Base-by-base conservation (phyloP, 2,329 filamentous ascomycete species). In the Chaetomiaceae sp. region DNA sequence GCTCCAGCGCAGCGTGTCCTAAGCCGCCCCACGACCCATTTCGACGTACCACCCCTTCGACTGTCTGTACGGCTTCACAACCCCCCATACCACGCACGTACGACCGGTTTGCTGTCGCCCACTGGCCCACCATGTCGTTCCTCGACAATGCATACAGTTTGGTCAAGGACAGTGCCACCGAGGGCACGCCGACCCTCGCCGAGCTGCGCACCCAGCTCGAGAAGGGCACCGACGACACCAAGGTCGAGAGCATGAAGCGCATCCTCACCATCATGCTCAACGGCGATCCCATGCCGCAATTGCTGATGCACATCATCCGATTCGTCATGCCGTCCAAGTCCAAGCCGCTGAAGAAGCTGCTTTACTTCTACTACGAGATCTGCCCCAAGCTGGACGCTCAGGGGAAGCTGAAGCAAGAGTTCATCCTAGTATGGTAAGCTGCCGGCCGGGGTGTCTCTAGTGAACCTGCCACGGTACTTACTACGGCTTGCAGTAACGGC, bases 281-380 rank as follows among this genome's bases (percentile, higher is more conserved):
- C 67, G 93, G 93, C 58, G 91, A 98, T 64, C 84, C 93, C 33
- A 93, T 98, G 84, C 86, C 90, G 20, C 84, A 89, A 58, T 77
- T 98, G 17, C 82, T 98, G 59, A 98, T 98, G 93, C 93, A 97
- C 73, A 98, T 98, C 63, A 98, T 98, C 68, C 88, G 93, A 66
- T 98, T 98, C 66, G 90, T 98, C 60, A 98, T 98, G 93, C 93
- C 93, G 12, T 95, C 89, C 54, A 96, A 94, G 74, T 88, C 86
- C 69, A 98, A 98, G 73, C 75, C 85, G 34, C 75, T 98, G 61
- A 98, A 98, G 80, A 98, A 98, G 75, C 78, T 98, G 51, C 79
- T 98, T 46, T 98, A 98, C 72, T 93, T 98, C 68, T 98, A 98
- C 74, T 96, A 97, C 66, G 93, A 98, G 71, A 93, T 97, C 65